Evolutionary conservation across 352 stramenopile species (phyloP), one percentile per base, ranked within the genome.

Genomic region (Pythium diclinum): DNA sequence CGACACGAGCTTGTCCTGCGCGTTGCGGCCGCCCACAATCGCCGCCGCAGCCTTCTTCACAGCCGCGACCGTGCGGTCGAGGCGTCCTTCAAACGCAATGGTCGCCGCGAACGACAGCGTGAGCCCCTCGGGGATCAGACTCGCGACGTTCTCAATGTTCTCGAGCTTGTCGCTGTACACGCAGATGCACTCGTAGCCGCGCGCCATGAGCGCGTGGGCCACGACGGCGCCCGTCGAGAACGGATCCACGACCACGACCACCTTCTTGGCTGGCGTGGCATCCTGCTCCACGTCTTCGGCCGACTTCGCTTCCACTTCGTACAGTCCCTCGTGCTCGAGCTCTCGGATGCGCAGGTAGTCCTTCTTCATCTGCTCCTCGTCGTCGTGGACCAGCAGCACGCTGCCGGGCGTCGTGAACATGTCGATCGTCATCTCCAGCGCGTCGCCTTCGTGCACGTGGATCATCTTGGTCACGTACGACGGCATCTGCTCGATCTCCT

Each of bases 211-310:
- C 67, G 95, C 84, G 54, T 98, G 91, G 19, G 92, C 96, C 13
- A 99, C 77, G 47, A 98, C 80, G 30, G 94, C 97, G 55, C 95
- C 97, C 34, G 96, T 98, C 6, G 90, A 98, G 72, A 99, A 99
- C 2, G 96, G 95, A 70, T 98, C 94, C 25, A 99, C 94, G 19
- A 99, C 79, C 28, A 98, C 85, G 1, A 97, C 94, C 13, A 92
- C 79, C 44, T 89, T 86, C 32, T 82, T 85, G 13, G 69, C 69
- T 8, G 48, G 56, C 21, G 53, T 61, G 6, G 56, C 16, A 38
- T 49, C 30, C 6, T 61, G 62, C 0, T 48, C 28, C 5, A 16
- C 17, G 17, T 71, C 60, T 3, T 61, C 51, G 48, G 69, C 65
- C 9, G 88, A 32, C 10, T 72, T 74, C 17, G 14, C 40, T n/a